Conservation (phyloP, 257 asterid species). For the Linaria vulgaris region DNA sequence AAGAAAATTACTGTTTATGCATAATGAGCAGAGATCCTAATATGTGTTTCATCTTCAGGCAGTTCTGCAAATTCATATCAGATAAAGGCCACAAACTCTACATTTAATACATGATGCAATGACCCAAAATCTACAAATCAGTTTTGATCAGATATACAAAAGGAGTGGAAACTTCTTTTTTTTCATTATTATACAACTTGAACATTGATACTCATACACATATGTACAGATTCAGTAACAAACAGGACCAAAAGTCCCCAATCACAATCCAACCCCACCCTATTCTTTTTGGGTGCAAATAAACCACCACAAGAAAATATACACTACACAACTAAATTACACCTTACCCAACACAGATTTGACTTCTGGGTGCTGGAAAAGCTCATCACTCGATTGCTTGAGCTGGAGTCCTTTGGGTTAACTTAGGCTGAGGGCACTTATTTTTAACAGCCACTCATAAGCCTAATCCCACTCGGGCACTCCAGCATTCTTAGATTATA, state of each 20-base stretch:
- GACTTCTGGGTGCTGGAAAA: slow-evolving; percentile 14
- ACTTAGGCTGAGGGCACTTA: slow-evolving; percentile 49
- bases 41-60: too few relatives aligned
- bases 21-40: too few relatives aligned
- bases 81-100: too few relatives aligned
- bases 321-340: slow-evolving; percentile 31
- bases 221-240: slow-evolving; percentile 30
- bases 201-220: slow-evolving; percentile 28
- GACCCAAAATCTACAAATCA: neutral
- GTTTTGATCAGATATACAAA: neutral
- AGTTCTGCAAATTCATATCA: too few relatives aligned
- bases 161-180: slow-evolving; percentile 14
- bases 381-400: slow-evolving; percentile 28
- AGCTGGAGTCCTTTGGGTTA: slow-evolving; percentile 41
- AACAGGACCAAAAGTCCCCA: slow-evolving; percentile 21
- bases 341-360: slow-evolving; percentile 22
- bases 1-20: too few relatives aligned
- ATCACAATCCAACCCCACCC: slow-evolving; percentile 23
- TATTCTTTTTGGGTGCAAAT: slow-evolving; percentile 12
- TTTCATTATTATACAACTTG: slow-evolving; percentile 18
- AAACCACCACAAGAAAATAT: slow-evolving; percentile 17
- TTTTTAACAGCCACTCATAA: slow-evolving; percentile 44
- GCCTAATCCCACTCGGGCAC: slow-evolving; percentile 43
- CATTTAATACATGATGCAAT: too few relatives aligned
- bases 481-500: slow-evolving; percentile 30